These are phyloP conservation scores for Elsinoe perseae DNA, from an alignment of 2,329 filamentous ascomycete genomes.

Conservation along the genomic window DNA sequence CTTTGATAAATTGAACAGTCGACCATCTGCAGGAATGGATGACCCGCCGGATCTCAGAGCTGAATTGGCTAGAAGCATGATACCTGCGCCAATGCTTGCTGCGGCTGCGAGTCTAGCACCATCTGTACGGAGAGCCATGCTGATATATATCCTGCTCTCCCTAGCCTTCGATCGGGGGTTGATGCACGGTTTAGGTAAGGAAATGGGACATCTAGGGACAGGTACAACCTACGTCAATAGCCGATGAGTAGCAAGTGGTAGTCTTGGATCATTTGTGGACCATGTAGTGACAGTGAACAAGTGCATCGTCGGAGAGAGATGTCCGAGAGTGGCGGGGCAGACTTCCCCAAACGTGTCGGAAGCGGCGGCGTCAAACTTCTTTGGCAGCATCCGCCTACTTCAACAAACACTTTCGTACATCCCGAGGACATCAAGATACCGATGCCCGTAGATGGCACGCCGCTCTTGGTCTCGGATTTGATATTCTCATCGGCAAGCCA, in stretches of 20 bases:
- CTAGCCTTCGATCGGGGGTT: neutral
- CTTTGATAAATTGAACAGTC: neutral
- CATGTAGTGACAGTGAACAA: no score
- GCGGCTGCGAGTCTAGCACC: neutral
- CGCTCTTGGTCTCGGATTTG: constrained; percentile 32
- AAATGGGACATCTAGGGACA: no score
- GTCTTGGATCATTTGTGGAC: no score
- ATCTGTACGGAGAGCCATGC: neutral
- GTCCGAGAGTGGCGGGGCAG: neutral
- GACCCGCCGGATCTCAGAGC: neutral
- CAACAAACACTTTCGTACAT: no score
- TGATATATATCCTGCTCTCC: neutral
- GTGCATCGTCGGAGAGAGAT: neutral
- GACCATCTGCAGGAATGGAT: neutral
- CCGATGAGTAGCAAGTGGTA: no score
- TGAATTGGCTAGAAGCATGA: neutral
- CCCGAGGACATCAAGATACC: no score
- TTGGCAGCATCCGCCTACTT: no score
- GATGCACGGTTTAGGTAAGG: neutral
- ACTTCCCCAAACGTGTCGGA: neutral
- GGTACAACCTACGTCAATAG: no score
- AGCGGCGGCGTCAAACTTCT: no score
- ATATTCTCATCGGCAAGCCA: constrained; percentile 51
- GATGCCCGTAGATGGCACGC: no score
- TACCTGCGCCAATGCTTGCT: neutral